Evolutionary conservation across 805 yeast genomes (phyloP).

Genomic region (Ogataea zsoltii): DNA sequence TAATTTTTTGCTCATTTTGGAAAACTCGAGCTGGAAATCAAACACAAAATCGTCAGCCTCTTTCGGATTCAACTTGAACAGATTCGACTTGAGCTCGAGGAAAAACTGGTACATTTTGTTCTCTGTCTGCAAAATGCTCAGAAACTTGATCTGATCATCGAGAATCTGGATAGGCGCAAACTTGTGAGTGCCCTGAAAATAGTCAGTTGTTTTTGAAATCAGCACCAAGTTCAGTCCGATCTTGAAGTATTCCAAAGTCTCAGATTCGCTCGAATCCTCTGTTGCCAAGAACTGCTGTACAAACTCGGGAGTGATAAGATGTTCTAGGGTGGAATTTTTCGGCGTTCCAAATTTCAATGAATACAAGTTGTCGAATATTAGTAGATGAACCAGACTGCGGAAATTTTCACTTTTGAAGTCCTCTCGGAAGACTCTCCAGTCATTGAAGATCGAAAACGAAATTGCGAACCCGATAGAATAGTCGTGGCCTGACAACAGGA

Average conservation of each 20-base stretch:
- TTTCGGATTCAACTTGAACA: constrained; percentile 4
- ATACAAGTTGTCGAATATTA: constrained; percentile 52
- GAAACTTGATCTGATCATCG: constrained; percentile 28
- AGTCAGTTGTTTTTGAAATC: constrained; percentile 20
- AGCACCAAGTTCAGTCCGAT: constrained; percentile 29
- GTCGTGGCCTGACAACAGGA: constrained; percentile 58
- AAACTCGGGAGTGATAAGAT: constrained; percentile 22
- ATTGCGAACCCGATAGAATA: constrained; percentile 58
- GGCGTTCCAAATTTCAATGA: constrained; percentile 51
- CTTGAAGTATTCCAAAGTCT: constrained; percentile 23
- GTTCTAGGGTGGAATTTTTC: constrained; percentile 23
- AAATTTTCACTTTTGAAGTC: constrained; percentile 24
- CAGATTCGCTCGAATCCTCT: constrained; percentile 13
- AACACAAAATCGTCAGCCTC: constrained; percentile 30
- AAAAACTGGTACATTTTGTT: constrained; percentile 23
- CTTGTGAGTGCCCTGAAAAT: constrained; percentile 15
- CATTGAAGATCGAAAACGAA: constrained; percentile 56
- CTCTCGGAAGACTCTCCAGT: constrained; percentile 49
- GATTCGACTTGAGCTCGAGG: constrained; percentile 7
- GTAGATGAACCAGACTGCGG: constrained; percentile 45
- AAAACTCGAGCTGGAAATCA: constrained; percentile 32
- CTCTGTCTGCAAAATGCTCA: constrained; percentile 26
- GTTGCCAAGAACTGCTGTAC: constrained; percentile 16
- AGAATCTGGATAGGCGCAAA: constrained; percentile 13
- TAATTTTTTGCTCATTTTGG: constrained; percentile 30